Percentiles rank a stretch among this genome's conserved stretches.
phyloP scores from a whole-genome alignment of 208 protist species.

The Wallacemonas rigidus region DNA sequence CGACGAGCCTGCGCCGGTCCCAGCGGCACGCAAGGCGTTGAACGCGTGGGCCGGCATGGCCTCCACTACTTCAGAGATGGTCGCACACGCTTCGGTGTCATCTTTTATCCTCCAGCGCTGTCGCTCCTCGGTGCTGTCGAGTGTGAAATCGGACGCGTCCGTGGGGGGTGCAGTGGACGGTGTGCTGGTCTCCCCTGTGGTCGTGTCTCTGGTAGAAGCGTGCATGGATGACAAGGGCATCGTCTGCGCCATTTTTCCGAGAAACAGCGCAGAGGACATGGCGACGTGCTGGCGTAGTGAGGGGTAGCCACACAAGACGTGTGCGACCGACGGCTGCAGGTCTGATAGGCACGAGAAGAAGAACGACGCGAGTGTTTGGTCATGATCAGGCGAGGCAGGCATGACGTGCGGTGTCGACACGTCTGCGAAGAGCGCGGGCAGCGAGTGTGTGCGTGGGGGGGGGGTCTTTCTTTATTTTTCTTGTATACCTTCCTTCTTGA shows the following conservation, averaged over 20 bases:
- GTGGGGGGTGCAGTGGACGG: not conserved
- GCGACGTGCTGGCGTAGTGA: not conserved
- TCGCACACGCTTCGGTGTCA: not conserved
- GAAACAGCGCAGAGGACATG: not conserved
- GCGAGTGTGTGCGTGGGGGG: too few species aligned
- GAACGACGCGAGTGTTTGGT: not conserved
- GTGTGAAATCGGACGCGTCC: not conserved
- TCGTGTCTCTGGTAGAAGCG: not conserved
- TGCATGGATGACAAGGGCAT: not conserved
- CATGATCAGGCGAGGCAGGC: not conserved
- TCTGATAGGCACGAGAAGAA: not conserved
- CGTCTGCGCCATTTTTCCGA: not conserved
- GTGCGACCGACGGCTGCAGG: not conserved
- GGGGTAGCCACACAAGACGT: not conserved
- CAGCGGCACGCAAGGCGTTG: not conserved
- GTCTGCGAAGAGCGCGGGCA: too few species aligned
- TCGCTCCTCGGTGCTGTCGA: not conserved
- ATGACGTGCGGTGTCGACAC: too few species aligned
- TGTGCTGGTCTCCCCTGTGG: too few species aligned
- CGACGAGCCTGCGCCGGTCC: not conserved
- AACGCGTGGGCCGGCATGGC: not conserved
- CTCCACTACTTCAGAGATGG: not conserved
- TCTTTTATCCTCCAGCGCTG: not conserved
- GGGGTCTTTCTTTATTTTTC: too few species aligned
- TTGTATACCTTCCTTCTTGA: too few species aligned